Evolutionary conservation across 345 rosid genomes (phyloP).

Genomic region (Salix dunnii): DNA sequence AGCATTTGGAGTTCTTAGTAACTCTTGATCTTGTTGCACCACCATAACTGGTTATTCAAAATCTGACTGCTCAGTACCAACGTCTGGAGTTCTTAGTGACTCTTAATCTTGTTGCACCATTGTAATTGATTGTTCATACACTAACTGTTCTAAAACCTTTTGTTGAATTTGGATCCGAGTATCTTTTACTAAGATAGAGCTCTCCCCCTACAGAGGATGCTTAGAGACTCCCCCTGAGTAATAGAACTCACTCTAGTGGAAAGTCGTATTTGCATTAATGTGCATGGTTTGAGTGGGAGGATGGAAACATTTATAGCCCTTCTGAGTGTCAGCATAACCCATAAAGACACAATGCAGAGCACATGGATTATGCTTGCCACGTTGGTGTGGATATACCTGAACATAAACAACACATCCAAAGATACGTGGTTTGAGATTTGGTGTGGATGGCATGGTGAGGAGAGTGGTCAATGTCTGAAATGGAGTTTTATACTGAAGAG

Average conservation of each 20-base stretch:
- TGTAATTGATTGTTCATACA: too few relatives aligned
- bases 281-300: background rate
- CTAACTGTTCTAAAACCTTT: too few relatives aligned
- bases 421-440: background rate
- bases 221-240: background rate
- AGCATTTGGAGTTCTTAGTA: background rate
- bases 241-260: background rate
- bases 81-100: too few relatives aligned
- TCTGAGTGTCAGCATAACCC: background rate
- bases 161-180: background rate
- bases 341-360: background rate
- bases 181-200: background rate
- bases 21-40: background rate
- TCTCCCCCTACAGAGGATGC: background rate
- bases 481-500: background rate
- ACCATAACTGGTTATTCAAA: background rate
- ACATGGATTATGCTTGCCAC: background rate
- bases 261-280: too few relatives aligned
- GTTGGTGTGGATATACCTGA: background rate
- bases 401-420: constrained; percentile 5
- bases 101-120: too few relatives aligned
- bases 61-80: too few relatives aligned
- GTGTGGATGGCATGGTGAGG: background rate
- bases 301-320: background rate
- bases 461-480: background rate